These are phyloP conservation scores for Collybia mongolica DNA, from an alignment of 768 basidiomycete genomes.

Conservation along the genomic window DNA sequence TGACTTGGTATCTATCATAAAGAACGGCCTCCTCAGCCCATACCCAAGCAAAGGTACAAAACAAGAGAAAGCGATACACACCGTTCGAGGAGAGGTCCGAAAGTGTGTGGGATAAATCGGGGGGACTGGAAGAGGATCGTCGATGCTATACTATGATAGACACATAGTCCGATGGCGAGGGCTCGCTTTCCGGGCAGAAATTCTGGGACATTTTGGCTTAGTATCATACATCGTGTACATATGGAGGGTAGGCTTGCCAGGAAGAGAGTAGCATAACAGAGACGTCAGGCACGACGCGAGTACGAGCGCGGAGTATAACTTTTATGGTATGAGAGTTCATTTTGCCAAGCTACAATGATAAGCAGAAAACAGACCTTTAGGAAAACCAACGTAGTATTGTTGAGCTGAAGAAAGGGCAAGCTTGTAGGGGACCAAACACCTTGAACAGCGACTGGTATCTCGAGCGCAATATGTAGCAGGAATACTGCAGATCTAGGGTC, in stretches of 20 bases:
- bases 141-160: slow-evolving; percentile 74
- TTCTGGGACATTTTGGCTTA: slow-evolving; percentile 39
- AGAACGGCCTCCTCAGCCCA: slow-evolving; percentile 1
- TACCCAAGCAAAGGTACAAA: not conserved
- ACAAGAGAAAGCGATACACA: slow-evolving; percentile 32
- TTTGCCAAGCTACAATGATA: not conserved
- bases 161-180: slow-evolving; percentile 68
- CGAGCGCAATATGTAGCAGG: slow-evolving; percentile 76
- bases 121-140: slow-evolving; percentile 76
- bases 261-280: slow-evolving; percentile 66
- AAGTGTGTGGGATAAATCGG: slow-evolving; percentile 73
- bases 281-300: slow-evolving; percentile 60
- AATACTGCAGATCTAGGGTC: slow-evolving; percentile 60
- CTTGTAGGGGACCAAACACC: slow-evolving; percentile 61
- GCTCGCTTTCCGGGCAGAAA: slow-evolving; percentile 86
- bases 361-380: slow-evolving; percentile 55
- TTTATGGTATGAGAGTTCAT: not conserved
- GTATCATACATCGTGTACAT: not conserved
- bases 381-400: slow-evolving; percentile 76
- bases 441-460: slow-evolving; percentile 76
- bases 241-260: slow-evolving; percentile 44
- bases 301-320: slow-evolving; percentile 71
- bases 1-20: slow-evolving; percentile 50
- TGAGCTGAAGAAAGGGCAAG: slow-evolving; percentile 77
- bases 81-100: slow-evolving; percentile 62